Conservation (phyloP, 306 rosid species). For the Cicer pinnatifidum region DNA sequence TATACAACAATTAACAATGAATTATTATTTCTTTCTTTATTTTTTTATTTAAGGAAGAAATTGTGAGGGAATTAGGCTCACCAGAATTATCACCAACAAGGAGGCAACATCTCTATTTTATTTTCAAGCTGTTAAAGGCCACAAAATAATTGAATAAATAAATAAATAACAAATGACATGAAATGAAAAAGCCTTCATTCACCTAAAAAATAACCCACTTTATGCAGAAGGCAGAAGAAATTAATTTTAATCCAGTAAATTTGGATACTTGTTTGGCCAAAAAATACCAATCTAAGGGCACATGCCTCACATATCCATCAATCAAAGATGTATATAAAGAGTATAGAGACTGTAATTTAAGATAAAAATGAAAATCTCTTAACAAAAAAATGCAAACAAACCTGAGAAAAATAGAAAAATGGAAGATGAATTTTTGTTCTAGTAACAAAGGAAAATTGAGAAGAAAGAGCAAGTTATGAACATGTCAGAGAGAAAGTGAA, state of each 20-base stretch:
- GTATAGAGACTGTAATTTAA: constrained; percentile 30
- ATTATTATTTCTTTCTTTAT: not conserved
- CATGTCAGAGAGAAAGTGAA: constrained; percentile 33
- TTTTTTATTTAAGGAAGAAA: constrained; percentile 20
- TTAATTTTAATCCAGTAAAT: not conserved
- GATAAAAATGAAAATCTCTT: constrained; percentile 13
- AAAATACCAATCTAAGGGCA: constrained; percentile 22
- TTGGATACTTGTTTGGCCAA: constrained; percentile 9
- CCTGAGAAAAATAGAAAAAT: not conserved
- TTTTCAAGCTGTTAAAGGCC: constrained; percentile 44
- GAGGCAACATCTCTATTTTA: constrained; percentile 47
- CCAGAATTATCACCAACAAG: constrained; percentile 46
- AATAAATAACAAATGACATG: constrained; percentile 35
- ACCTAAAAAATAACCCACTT: constrained; percentile 32
- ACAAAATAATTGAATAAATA: constrained; percentile 37
- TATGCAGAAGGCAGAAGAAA: constrained; percentile 38
- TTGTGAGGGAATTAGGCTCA: constrained; percentile 45
- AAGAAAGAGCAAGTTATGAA: constrained; percentile 35
- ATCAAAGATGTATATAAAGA: constrained; percentile 23
- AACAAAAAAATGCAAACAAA: constrained; percentile 27
- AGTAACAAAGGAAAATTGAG: constrained; percentile 14
- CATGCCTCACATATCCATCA: not conserved
- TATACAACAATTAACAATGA: constrained; percentile 21
- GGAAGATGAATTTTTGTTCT: not conserved
- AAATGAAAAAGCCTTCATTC: constrained; percentile 37